Base-by-base conservation (phyloP, 2,329 filamentous ascomycete genomes). In the Trichophyton verrucosum region DNA sequence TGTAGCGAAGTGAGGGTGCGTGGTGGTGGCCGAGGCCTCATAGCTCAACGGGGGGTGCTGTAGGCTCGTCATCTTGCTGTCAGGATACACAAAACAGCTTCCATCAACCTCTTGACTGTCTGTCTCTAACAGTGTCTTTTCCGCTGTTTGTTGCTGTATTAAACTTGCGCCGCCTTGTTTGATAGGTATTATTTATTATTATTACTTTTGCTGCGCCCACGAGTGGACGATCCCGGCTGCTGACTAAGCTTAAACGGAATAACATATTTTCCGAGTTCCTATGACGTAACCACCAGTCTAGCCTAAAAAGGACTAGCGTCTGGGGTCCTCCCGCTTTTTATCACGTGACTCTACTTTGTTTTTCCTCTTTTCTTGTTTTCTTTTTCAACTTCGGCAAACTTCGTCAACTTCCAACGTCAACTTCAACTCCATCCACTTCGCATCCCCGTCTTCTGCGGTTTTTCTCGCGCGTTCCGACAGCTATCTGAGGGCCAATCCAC, bases 11-110 rank as follows among this genome's bases (percentile, higher is more conserved):
- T 86, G 84, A 64, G 86, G 87, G 73, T 91, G 80, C 51, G 84
- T 89, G 61, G 87, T 81, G 65, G 86, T 86, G 58, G 86, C 84
- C 5, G 88, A 91, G 61, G 86, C 82, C 73, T 90, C 86, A 72
- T 88, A 86, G 70, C 85, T 88, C 64, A 91, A 81, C 2, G 86
- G 85, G 65, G 86, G 85, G 71, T 87, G 82, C 64, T 86, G 66
- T 60, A 77, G 75, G 27, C 30, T 49, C 22, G 57, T 15, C 42
- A 59, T 59, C 3, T 17, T 51, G 22, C 15, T 27, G 22, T 22
- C 30, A 11, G 27, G 3, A 1, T 9, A 5, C 11, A 36, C n/a
- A n/a, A 7, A 44, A 44, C n/a, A 44, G 40, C n/a, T 17, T 3
- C 9, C 11, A 13, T 38, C 11, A 3, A 11, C 33, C 33, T 38